Evolutionary conservation across 2,329 filamentous ascomycete genomes (phyloP).

Genomic region (Arthrobotrys entomopaga): DNA sequence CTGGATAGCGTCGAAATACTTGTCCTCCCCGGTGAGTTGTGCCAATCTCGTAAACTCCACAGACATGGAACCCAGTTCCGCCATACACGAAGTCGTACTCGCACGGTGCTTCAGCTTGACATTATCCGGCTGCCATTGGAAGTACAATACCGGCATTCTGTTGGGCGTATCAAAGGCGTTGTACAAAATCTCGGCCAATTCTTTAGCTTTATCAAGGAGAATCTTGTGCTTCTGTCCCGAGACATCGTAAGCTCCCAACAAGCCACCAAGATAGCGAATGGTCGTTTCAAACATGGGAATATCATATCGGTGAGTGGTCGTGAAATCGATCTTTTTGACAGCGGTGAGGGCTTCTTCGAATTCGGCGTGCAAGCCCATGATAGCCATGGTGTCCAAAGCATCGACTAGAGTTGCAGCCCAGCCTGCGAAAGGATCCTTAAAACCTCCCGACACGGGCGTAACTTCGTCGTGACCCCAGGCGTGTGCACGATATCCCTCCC

Average conservation of each 20-base stretch:
- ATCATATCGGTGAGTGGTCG: constrained; percentile 71
- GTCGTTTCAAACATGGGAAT: constrained; percentile 94
- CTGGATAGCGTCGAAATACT: constrained; percentile 89
- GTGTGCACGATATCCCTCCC: constrained; percentile 80
- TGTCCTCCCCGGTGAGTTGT: constrained; percentile 81
- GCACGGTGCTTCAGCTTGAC: constrained; percentile 58
- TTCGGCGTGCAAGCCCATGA: constrained; percentile 80
- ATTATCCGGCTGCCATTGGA: constrained; percentile 74
- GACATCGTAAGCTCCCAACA: constrained; percentile 87
- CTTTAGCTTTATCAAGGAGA: constrained; percentile 79
- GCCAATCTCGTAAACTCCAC: constrained; percentile 91
- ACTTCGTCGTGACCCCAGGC: constrained; percentile 92
- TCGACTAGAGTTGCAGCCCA: constrained; percentile 92
- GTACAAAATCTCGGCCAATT: constrained; percentile 82
- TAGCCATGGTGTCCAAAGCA: constrained; percentile 83
- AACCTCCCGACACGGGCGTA: constrained; percentile 73
- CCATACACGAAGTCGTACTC: constrained; percentile 65
- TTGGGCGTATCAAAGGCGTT: constrained; percentile 91
- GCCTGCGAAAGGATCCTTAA: constrained; percentile 84
- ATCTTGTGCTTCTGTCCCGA: constrained; percentile 75
- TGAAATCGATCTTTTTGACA: constrained; percentile 83
- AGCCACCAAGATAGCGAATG: constrained; percentile 88
- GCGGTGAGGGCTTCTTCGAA: constrained; percentile 80
- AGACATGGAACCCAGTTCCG: constrained; percentile 79
- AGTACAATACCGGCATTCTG: constrained; percentile 86